Base-by-base conservation (phyloP, 768 basidiomycete genomes). In the Favolaschia claudopus region DNA sequence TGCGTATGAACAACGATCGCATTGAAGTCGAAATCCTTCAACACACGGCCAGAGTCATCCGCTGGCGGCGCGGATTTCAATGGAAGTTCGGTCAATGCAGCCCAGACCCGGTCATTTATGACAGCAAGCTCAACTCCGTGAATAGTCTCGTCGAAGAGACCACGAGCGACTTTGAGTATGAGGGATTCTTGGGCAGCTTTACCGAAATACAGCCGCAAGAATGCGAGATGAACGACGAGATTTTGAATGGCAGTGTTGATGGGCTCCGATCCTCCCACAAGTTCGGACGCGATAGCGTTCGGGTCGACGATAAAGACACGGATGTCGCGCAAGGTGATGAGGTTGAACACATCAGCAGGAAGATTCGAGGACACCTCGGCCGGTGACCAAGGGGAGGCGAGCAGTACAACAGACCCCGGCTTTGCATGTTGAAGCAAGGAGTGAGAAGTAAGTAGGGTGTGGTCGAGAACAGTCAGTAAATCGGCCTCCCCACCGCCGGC, bases 201-300 rank as follows among this genome's bases (percentile, higher is more conserved):
- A 27, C 90, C 92, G 36, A 94, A 77, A 75, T 91, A 99, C 29
- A 99, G 79, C 50, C 93, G 82, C 68, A 98, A 74, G 80, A 98
- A 93, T 1, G 91, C 89, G 27, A 96, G 79, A 65, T 92, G 85
- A 38, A 87, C 83, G 32, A 92, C 69, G 60, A 92, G 73, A 61
- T 77, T 80, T 66, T 90, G 82, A 7, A 84, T 65, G 2, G 78
- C 74, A 37, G 82, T 79, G 53, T 74, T 75, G 9, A 70, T 60
- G 5, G 74, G 58, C 14, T 72, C 70, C n/a, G 72, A 68, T 10
- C 70, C 67, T 19, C 74, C 76, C 3, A 72, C 70, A 22, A 85
- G 63, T 27, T 74, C 74, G 20, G 76, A 72, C 22, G 88, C 85
- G 36, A 89, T 71, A 27, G 73, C 71, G 60, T 82, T 83, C 10